A percentile compares a stretch with the other conserved stretches of the same genome.
Evolutionary conservation across 495 filamentous ascomycete genomes (phyloP).

Genomic region (Aspergillus affinis): DNA sequence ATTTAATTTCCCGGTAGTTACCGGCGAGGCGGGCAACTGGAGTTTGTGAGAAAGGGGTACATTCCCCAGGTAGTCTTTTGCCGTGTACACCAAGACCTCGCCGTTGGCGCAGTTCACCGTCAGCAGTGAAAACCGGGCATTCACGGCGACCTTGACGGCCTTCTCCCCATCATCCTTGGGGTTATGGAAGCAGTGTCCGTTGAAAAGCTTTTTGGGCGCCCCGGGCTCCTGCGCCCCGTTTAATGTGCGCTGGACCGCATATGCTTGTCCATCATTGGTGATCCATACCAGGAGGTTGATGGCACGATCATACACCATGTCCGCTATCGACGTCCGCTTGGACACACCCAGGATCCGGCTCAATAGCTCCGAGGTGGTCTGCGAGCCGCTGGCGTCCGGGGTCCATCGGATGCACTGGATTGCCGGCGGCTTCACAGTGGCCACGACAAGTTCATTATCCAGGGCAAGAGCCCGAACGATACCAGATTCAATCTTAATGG

Average conservation of each 20-base stretch:
- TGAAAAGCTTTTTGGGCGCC: slow-evolving; percentile 67
- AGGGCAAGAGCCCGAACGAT: slow-evolving; percentile 85
- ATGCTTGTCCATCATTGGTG: slow-evolving; percentile 84
- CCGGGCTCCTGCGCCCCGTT: slow-evolving; percentile 33
- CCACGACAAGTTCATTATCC: slow-evolving; percentile 91
- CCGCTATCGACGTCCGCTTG: slow-evolving; percentile 69
- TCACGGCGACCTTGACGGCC: slow-evolving; percentile 77
- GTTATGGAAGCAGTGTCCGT: slow-evolving; percentile 85
- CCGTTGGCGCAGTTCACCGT: slow-evolving; percentile 84
- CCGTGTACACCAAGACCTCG: slow-evolving; percentile 80
- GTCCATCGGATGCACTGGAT: slow-evolving; percentile 96
- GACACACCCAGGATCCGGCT: slow-evolving; percentile 82
- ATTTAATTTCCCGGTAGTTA: slow-evolving; percentile 65
- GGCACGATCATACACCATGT: slow-evolving; percentile 94
- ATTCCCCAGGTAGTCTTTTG: slow-evolving; percentile 88
- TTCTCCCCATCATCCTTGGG: slow-evolving; percentile 58
- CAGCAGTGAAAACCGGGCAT: slow-evolving; percentile 90
- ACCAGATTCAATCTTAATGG: slow-evolving; percentile 96
- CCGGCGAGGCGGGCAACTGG: slow-evolving; percentile 58
- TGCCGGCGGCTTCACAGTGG: slow-evolving; percentile 88
- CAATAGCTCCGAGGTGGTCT: slow-evolving; percentile 88
- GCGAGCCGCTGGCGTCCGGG: slow-evolving; percentile 73
- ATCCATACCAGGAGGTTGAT: slow-evolving; percentile 98
- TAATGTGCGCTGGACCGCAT: slow-evolving; percentile 78
- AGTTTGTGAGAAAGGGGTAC: slow-evolving; percentile 87